phyloP scores from a whole-genome alignment of 139 green algal genomes.

The Micractinium sp. region DNA sequence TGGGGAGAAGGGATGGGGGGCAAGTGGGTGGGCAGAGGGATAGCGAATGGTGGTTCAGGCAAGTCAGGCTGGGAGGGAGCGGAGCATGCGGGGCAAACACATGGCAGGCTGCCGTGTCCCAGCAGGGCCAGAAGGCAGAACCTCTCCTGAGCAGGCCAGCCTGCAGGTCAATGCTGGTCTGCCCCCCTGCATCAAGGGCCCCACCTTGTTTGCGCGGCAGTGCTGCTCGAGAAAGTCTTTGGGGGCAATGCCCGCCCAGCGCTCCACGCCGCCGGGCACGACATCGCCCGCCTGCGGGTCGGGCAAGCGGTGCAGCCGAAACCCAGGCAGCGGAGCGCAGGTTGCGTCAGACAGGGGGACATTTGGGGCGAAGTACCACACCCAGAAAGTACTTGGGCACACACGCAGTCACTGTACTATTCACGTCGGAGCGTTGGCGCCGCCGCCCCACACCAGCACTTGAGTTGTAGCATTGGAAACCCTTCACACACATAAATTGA shows the following conservation, averaged over 20 bases:
- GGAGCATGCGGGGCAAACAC: too few species aligned
- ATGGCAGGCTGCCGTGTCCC: too few species aligned
- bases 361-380: neutral
- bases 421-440: neutral
- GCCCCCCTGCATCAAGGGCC: neutral
- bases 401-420: neutral
- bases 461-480: neutral
- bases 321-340: neutral
- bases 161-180: too few species aligned
- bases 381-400: neutral
- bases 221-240: neutral
- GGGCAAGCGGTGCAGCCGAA: neutral
- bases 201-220: constrained; percentile 6
- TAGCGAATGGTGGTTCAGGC: too few species aligned
- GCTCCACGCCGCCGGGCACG: neutral
- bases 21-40: too few species aligned
- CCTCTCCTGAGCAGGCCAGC: too few species aligned
- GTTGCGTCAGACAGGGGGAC: neutral
- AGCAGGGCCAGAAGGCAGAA: too few species aligned
- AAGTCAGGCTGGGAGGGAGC: too few species aligned
- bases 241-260: neutral
- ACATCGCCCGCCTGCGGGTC: neutral
- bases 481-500: neutral
- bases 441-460: neutral
- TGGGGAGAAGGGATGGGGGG: neutral